Evolutionary conservation across 1,284 basidiomycete species (phyloP).

Genomic region (Ustilago tritici): DNA sequence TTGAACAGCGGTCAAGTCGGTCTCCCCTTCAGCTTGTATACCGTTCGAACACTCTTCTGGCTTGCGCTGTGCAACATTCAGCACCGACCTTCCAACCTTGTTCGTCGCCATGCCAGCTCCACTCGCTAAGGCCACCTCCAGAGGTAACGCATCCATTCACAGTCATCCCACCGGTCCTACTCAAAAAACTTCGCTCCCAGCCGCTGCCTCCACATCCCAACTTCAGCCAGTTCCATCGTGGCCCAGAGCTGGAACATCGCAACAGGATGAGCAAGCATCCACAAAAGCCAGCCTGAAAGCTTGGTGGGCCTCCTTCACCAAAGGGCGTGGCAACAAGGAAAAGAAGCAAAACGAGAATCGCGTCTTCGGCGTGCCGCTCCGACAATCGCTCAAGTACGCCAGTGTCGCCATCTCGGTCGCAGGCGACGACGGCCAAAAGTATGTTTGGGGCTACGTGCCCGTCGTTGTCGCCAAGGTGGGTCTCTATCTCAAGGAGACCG

Average conservation of each 20-base stretch:
- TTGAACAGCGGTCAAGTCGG: neutral
- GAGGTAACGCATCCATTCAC: conserved; percentile 44
- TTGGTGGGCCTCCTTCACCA: conserved; percentile 64
- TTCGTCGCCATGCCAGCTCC: conserved; percentile 36
- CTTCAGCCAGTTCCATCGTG: conserved; percentile 46
- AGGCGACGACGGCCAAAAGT: conserved; percentile 72
- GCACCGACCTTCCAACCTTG: neutral
- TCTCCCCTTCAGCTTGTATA: neutral
- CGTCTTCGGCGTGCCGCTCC: conserved; percentile 86
- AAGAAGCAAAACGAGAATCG: conserved; percentile 41
- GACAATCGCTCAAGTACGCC: conserved; percentile 85
- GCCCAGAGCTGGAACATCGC: conserved; percentile 31
- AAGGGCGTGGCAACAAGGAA: conserved; percentile 45
- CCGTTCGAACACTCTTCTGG: neutral
- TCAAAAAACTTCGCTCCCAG: conserved; percentile 27
- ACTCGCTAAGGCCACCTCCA: conserved; percentile 38
- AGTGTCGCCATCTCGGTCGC: conserved; percentile 95
- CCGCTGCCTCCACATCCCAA: conserved; percentile 41
- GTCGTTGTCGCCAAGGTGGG: conserved; percentile 97
- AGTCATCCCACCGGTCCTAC: conserved; percentile 30
- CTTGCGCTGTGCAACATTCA: neutral
- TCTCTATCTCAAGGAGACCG: conserved; percentile 71
- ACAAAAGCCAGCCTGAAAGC: conserved; percentile 57
- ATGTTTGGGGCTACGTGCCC: conserved; percentile 81
- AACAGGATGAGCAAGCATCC: conserved; percentile 54